Base-by-base conservation (phyloP, 2,329 filamentous ascomycete genomes). In the Colletotrichum ledebouriae region DNA sequence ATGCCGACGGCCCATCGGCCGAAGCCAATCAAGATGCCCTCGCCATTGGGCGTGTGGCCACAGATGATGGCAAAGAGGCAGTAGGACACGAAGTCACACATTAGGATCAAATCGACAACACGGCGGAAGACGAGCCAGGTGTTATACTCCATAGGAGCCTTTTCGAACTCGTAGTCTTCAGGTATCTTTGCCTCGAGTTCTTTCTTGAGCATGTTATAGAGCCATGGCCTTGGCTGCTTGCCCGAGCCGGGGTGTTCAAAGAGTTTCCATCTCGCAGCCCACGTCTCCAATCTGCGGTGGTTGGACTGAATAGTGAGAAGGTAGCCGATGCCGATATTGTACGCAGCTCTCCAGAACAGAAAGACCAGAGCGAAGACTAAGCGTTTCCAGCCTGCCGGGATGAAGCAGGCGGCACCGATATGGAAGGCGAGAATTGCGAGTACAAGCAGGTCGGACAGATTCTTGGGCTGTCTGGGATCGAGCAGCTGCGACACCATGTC, bases 401-500 rank as follows among this genome's bases (percentile, higher is more conserved):
- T 86, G 41, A 86, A 75, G 81, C 90, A 96, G 42, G 96, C 89
- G 17, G 90, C 83, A 59, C 92, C 78, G 73, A 97, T 90, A 76
- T 97, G 92, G 59, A 88, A 81, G 63, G 85, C 91, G 56, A 99
- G 86, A 68, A 98, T 91, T 53, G 86, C 85, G 65, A 99, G 85
- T 71, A 99, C 94, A 67, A 92, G 77, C 66, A 89, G 81, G 80
- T 99, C 96, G 70, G 94, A 96, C 44, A 97, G 78, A 78, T 98
- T 98, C 85, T 99, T 99, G 60, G 96, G 94, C 78, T 98, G 92
- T 73, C 92, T 92, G 59, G 96, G 96, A 75, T 97, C 96, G 74
- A 99, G 89, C 63, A 99, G 87, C 82, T 98, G 96, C 59, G 95
- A 97, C 74, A 99, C 95, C 96, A 99, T 98, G 82, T 99, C 96